These are phyloP conservation scores for Protomyces arabidopsidicola DNA, from an alignment of 1,139 yeast species.

Conservation along the genomic window DNA sequence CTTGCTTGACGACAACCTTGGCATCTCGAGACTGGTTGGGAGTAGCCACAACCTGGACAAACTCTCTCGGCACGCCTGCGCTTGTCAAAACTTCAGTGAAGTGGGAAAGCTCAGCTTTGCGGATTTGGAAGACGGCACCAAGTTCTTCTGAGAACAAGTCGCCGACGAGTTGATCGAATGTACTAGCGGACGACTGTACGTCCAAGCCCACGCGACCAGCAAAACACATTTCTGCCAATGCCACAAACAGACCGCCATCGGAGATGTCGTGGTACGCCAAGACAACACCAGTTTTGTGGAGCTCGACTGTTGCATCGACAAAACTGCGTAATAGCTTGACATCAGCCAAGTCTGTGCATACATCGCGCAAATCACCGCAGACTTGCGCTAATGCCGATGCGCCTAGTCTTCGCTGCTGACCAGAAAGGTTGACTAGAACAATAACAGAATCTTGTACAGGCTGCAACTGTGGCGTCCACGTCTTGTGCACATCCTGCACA, in stretches of 20 bases:
- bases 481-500: conserved; percentile 73
- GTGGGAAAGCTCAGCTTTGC: conserved; percentile 48
- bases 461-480: conserved; percentile 90
- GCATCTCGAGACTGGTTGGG: conserved; percentile 54
- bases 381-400: conserved; percentile 96
- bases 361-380: conserved; percentile 75
- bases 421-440: conserved; percentile 76
- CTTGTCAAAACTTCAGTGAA: conserved; percentile 54
- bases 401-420: conserved; percentile 58
- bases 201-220: conserved; percentile 85
- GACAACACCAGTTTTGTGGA: conserved; percentile 67
- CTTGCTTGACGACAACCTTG: conserved; percentile 47
- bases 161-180: conserved; percentile 36
- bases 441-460: conserved; percentile 50
- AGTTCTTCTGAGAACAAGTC: conserved; percentile 82
- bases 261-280: conserved; percentile 93
- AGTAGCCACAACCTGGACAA: conserved; percentile 61
- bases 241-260: conserved; percentile 90
- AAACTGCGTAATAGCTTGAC: conserved; percentile 59
- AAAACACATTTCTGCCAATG: conserved; percentile 92
- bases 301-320: conserved; percentile 59
- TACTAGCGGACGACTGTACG: conserved; percentile 37
- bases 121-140: conserved; percentile 93
- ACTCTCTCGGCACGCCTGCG: conserved; percentile 56
- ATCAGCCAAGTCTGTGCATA: conserved; percentile 79